Conservation (phyloP, 257 asterid genomes). For the Agastache rugosa region DNA sequence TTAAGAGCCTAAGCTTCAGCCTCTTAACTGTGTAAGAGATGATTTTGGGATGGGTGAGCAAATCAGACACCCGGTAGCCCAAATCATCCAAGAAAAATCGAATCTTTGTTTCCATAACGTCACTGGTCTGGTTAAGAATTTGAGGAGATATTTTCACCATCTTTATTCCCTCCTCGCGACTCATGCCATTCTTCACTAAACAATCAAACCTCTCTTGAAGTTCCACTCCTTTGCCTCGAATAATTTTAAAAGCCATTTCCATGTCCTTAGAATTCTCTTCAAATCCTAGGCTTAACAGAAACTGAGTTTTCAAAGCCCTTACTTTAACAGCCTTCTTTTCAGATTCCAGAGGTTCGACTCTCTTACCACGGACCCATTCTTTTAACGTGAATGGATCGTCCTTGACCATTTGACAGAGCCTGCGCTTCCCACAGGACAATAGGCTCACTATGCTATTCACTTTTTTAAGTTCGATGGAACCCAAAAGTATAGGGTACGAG, state of each 20-base stretch:
- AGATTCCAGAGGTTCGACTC: constrained; percentile 39
- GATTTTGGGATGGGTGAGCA: constrained; percentile 53
- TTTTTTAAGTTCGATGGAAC: constrained; percentile 62
- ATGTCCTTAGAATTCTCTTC: constrained; percentile 61
- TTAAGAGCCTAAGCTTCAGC: constrained; percentile 57
- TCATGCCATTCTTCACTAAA: constrained; percentile 57
- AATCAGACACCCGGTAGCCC: constrained; percentile 55
- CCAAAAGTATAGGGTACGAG: constrained; percentile 51
- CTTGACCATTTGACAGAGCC: constrained; percentile 57
- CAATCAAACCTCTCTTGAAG: constrained; percentile 77
- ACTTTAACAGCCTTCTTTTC: constrained; percentile 41
- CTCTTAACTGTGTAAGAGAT: constrained; percentile 54
- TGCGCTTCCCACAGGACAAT: constrained; percentile 49
- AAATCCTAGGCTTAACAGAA: constrained; percentile 66
- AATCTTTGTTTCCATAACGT: constrained; percentile 54
- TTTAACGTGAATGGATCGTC: constrained; percentile 60
- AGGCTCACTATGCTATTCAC: constrained; percentile 40
- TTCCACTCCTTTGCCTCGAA: constrained; percentile 66
- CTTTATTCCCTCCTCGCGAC: constrained; percentile 47
- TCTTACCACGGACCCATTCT: constrained; percentile 58
- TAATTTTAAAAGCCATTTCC: constrained; percentile 56
- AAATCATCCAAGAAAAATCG: constrained; percentile 50
- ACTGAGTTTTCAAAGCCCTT: constrained; percentile 50
- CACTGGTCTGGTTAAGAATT: constrained; percentile 66
- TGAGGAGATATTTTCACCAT: constrained; percentile 61